Evolutionary conservation across 2,329 filamentous ascomycete species (phyloP), one percentile per base, ranked within the genome.

Genomic region (Neofusicoccum umdonicola): DNA sequence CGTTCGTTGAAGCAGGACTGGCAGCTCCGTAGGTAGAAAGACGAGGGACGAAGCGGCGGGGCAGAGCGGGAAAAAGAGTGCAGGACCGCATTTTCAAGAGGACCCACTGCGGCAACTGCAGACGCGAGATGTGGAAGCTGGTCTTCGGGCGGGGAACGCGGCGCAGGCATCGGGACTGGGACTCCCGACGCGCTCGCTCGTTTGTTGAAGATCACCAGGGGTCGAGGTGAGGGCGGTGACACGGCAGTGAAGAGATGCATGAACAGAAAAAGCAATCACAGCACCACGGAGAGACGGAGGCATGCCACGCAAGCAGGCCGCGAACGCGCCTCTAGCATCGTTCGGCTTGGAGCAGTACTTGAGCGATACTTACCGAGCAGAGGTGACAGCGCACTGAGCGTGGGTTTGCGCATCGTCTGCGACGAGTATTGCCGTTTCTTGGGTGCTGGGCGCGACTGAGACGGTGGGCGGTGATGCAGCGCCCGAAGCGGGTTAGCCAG

Each of bases 151-250:
- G 56, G 56, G 56, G 56, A 60, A 22, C 27, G 31, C 56, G 42
- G 56, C n/a, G 27, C 31, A 47, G 42, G n/a, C 31, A 19, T 31
- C 27, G n/a, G 31, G 41, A 39, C 31, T 22, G 54, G 54, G 2
- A 7, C 19, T 19, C 17, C 52, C 52, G 52, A 34, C 7, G 51
- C 22, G 39, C 37, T 58, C 27, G 54, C 39, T 44, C n/a, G 22
- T 44, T 45, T 17, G 54, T 58, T 58, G 27, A 45, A 58, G 27
- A 58, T 60, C 41, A 47, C 41, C 31, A 19, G 56, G 56, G 47
- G 7, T 22, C 27, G 27, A 31, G 4, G 27, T 31, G 27, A 31
- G 22, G 22, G 11, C 13, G 42, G 51, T 41, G 35, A 22, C 51
- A 54, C 51, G 9, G 17, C 34, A 44, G 51, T 42, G 51, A 56